phyloP scores from a whole-genome alignment of 257 asterid species.

The Solanum infundibuliforme region DNA sequence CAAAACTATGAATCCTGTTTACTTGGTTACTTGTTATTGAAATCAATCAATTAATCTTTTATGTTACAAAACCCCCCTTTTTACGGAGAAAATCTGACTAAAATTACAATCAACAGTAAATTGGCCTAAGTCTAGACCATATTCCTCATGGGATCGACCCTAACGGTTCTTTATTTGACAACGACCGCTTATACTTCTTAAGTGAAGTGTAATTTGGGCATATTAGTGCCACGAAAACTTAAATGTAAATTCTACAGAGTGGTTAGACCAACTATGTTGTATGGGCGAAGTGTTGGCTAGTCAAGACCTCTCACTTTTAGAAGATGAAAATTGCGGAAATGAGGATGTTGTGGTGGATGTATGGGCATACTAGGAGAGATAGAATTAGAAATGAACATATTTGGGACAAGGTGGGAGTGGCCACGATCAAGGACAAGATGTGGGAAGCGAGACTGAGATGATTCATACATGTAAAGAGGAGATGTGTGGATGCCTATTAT shows the following conservation, averaged over 20 bases:
- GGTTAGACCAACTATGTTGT: background rate
- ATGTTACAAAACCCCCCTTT: too few species aligned
- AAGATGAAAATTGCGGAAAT: background rate
- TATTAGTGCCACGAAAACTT: background rate
- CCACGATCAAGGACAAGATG: background rate
- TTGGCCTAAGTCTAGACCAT: too few species aligned
- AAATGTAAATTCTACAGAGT: too few species aligned
- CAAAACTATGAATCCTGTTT: too few species aligned
- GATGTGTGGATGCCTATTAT: background rate
- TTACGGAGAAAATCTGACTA: too few species aligned
- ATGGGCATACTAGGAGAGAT: background rate
- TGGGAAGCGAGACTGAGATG: background rate
- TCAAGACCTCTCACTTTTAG: background rate
- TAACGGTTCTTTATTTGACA: too few species aligned
- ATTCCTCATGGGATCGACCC: too few species aligned
- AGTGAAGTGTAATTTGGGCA: too few species aligned
- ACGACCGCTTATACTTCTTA: too few species aligned
- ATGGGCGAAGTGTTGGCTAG: background rate
- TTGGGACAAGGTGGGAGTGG: background rate
- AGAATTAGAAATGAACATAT: background rate
- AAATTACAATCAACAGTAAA: too few species aligned
- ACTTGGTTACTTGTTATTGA: too few species aligned
- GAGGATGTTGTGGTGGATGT: background rate
- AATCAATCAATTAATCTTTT: too few species aligned
- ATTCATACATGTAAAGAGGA: background rate